Evolutionary conservation across 176 grass and related monocot genomes (phyloP), one percentile per base, ranked within the genome.

Genomic region (Elaeis guineensis): DNA sequence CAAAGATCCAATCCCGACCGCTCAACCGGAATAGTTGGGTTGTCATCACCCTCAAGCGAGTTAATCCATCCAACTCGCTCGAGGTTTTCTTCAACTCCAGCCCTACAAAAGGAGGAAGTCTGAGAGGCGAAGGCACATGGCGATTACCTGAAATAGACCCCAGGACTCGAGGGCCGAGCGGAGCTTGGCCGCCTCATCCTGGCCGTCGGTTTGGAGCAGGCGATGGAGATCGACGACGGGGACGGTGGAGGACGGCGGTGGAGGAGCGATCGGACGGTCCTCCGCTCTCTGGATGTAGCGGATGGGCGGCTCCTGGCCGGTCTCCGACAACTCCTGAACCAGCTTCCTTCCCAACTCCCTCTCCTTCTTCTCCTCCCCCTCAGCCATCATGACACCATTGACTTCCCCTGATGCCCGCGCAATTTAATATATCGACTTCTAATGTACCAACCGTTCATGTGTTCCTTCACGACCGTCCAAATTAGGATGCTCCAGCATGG

Each of bases 151-250:
- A 64, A 89, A 89, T 25, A 89, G 52, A 1, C 86, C 86, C 82
- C 78, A 90, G 16, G 74, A 76, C 6, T 32, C 8, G 23, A 85
- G 70, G 5, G 82, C 82, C 58, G 57, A 3, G 20, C 57, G 69
- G 14, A 90, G 75, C 82, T 70, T 82, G 22, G 11, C 57, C 15
- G 52, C 49, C 74, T 90, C 86, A 22, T 69, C 70, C 22, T 32
- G 61, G 21, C 69, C 78, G 62, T 57, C 58, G 3, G 77, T 59
- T 19, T 68, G 26, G 1, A 62, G 65, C 2, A 85, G 52, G 22
- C 70, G 74, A 24, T 17, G n/a, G 70, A 85, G 49, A 76, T 85
- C 81, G 7, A 89, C 69, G 50, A 69, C 52, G 51, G 86, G 86
- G 59, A 89, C 63, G 48, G 44, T 14, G 17, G 55, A 29, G 11